Conservation (phyloP, 1,139 yeast genomes). For the Pichia sp. region DNA sequence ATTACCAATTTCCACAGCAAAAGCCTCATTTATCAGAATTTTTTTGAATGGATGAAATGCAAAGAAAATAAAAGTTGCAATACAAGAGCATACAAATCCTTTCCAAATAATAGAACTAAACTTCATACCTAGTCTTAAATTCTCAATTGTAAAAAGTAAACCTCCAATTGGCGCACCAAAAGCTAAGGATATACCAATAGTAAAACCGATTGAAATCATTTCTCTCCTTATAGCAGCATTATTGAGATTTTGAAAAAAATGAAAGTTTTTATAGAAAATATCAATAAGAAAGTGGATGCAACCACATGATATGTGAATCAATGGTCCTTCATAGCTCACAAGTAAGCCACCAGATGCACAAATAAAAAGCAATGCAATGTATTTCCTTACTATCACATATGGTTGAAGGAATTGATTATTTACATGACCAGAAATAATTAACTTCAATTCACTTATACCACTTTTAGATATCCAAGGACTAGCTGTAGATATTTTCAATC, state of each 20-base stretch:
- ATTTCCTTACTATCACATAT: slow-evolving; percentile 42
- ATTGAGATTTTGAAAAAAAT: slow-evolving; percentile 34
- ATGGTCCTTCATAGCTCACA: slow-evolving; percentile 91
- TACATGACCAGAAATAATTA: slow-evolving; percentile 54
- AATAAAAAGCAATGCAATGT: slow-evolving; percentile 50
- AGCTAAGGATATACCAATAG: slow-evolving; percentile 91
- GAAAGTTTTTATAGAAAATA: slow-evolving; percentile 17
- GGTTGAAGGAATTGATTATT: slow-evolving; percentile 42
- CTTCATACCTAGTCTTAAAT: slow-evolving; percentile 54
- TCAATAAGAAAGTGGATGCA: slow-evolving; percentile 40
- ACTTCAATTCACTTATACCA: slow-evolving; percentile 66
- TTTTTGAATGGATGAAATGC: slow-evolving; percentile 53
- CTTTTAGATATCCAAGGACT: slow-evolving; percentile 48
- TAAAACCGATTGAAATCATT: slow-evolving; percentile 74
- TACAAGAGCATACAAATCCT: slow-evolving; percentile 69
- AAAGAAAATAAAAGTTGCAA: slow-evolving; percentile 62
- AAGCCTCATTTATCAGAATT: slow-evolving; percentile 49
- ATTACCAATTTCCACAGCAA: slow-evolving; percentile 59
- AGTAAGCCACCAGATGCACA: slow-evolving; percentile 74
- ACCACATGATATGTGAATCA: slow-evolving; percentile 81
- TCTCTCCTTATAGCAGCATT: slow-evolving; percentile 58
- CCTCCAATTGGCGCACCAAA: slow-evolving; percentile 96
- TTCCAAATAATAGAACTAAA: slow-evolving; percentile 71
- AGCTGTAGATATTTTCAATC: slow-evolving; percentile 30
- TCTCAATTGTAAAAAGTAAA: slow-evolving; percentile 76